Evolutionary conservation across 768 basidiomycete genomes (phyloP).

Genomic region (Suillus clintonianus): DNA sequence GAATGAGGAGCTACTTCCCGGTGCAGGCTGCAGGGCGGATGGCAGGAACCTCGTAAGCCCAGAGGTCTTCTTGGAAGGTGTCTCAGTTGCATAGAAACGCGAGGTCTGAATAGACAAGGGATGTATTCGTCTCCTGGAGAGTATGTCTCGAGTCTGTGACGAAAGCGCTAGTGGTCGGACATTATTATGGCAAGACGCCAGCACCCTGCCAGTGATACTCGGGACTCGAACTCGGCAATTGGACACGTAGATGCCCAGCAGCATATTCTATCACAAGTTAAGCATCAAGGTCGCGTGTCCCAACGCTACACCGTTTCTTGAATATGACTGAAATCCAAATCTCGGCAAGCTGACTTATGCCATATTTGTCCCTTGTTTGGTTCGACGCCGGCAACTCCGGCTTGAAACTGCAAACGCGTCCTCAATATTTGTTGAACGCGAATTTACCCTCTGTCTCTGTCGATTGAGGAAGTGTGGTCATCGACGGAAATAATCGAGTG

Average conservation of each 20-base stretch:
- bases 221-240: neutral
- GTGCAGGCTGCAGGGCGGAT: constrained; percentile 34
- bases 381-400: neutral
- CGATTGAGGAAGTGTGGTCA: neutral
- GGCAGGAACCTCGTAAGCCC: constrained; percentile 32
- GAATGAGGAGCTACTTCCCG: constrained; percentile 60
- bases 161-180: neutral
- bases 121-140: neutral
- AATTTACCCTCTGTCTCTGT: neutral
- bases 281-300: neutral
- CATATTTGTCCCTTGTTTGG: neutral
- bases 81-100: constrained; percentile 14
- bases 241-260: constrained; percentile 1
- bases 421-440: too few relatives aligned
- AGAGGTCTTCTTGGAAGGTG: constrained; percentile 6
- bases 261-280: neutral
- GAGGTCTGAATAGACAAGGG: neutral
- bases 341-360: neutral
- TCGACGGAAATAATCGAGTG: neutral
- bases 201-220: neutral
- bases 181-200: constrained; percentile 5
- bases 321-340: neutral
- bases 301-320: neutral
- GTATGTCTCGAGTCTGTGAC: neutral
- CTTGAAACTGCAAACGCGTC: neutral